Percentiles rank a stretch among this genome's conserved stretches.
phyloP scores from a whole-genome alignment of 2,329 filamentous ascomycete genomes.

The Hypomyces perniciosus region DNA sequence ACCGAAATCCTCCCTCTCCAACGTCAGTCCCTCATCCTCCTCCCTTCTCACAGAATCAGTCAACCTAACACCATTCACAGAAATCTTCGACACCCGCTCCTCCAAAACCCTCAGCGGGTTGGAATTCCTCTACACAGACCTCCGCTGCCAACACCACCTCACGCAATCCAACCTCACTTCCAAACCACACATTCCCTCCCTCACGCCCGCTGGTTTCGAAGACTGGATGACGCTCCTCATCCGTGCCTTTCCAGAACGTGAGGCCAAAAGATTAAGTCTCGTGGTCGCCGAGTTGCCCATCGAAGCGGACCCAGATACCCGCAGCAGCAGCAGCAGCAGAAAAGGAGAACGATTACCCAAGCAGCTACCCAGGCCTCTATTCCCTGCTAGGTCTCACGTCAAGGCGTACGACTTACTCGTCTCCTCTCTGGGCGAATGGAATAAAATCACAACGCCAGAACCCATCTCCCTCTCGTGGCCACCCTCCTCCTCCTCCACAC shows the following conservation, averaged over 20 bases:
- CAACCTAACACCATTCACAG: conserved; percentile 23
- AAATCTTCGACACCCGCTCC: conserved; percentile 44
- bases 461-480: background rate
- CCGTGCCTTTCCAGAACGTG: conserved; percentile 68
- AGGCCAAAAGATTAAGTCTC: conserved; percentile 63
- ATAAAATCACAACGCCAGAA: background rate
- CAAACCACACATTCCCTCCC: conserved; percentile 53
- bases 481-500: background rate
- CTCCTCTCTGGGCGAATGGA: conserved; percentile 4
- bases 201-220: conserved; percentile 63
- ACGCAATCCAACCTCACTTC: conserved; percentile 48
- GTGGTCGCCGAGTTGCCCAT: conserved; percentile 68
- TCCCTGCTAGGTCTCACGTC: conserved; percentile 56
- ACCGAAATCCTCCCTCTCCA: conserved; percentile 64
- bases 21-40: conserved; percentile 33
- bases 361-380: conserved; percentile 65
- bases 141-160: conserved; percentile 59
- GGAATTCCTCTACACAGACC: conserved; percentile 47
- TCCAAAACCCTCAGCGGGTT: conserved; percentile 21
- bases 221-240: conserved; percentile 69
- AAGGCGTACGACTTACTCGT: conserved; percentile 51
- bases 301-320: conserved; percentile 29
- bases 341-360: conserved; percentile 71
- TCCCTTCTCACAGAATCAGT: background rate
- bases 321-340: conserved; percentile 22